phyloP scores from a whole-genome alignment of 306 rosid species.

The Pyrus bretschneideri region DNA sequence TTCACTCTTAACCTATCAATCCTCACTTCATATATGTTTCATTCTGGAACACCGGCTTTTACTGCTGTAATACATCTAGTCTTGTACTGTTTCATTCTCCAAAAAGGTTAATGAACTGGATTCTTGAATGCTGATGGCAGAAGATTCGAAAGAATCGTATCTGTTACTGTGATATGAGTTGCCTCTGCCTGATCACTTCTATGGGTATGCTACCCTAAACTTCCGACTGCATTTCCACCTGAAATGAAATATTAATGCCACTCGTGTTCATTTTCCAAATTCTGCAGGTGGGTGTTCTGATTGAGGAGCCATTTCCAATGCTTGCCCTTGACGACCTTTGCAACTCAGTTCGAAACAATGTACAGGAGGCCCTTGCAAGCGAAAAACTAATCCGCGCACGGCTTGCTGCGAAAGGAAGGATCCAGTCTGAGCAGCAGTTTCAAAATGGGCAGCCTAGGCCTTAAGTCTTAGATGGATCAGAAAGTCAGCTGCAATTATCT shows the following conservation, averaged over 20 bases:
- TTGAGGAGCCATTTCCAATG: constrained; percentile 92
- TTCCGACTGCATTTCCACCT: background rate
- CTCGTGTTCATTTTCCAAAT: background rate
- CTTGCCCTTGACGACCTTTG: constrained; percentile 81
- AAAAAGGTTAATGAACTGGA: background rate
- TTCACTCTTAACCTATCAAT: background rate
- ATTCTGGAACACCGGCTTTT: background rate
- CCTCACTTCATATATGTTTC: background rate
- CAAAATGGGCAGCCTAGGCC: constrained; percentile 71
- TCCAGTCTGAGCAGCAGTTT: constrained; percentile 38
- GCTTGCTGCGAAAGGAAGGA: constrained; percentile 45
- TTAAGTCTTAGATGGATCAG: constrained; percentile 16
- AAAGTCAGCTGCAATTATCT: background rate
- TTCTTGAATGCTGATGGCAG: background rate
- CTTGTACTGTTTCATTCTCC: background rate
- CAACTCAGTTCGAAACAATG: constrained; percentile 38
- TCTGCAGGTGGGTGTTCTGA: constrained; percentile 84
- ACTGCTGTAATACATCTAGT: background rate
- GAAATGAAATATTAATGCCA: background rate
- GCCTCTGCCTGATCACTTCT: background rate
- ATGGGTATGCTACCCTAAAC: background rate
- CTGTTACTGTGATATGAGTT: background rate
- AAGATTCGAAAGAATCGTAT: background rate
- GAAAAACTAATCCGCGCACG: constrained; percentile 39
- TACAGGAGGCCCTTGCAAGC: constrained; percentile 49